Conservation (phyloP, 257 asterid species). For the Fraxinus excelsior region DNA sequence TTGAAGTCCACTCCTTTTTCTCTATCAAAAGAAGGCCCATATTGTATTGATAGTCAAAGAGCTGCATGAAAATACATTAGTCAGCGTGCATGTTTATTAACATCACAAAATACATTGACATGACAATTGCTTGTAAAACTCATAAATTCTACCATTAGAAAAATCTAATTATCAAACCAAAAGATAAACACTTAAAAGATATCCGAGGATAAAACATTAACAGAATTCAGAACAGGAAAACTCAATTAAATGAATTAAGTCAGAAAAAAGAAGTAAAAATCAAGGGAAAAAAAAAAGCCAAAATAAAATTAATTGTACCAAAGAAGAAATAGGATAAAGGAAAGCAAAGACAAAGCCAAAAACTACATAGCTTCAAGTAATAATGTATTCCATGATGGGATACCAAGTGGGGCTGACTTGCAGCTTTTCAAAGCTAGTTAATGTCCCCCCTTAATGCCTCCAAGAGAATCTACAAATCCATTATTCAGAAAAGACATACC, state of each 20-base stretch:
- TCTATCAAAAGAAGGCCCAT: constrained; percentile 95
- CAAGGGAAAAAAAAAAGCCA: neutral
- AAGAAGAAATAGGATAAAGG: neutral
- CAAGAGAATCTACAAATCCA: neutral
- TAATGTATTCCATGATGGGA: neutral
- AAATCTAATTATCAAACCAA: neutral
- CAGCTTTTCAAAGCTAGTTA: neutral
- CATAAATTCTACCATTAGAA: neutral
- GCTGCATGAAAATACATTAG: constrained; percentile 49
- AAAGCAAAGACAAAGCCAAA: neutral
- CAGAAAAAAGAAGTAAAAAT: neutral
- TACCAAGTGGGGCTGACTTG: neutral
- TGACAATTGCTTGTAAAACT: neutral
- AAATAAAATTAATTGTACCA: neutral
- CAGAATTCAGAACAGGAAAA: neutral
- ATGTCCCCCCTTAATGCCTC: neutral
- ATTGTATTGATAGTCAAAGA: constrained; percentile 88
- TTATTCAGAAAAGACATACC: neutral
- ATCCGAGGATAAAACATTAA: neutral
- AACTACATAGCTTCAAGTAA: neutral
- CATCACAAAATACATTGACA: constrained; percentile 2
- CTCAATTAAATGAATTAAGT: neutral
- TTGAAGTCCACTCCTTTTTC: constrained; percentile 83
- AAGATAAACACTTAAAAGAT: neutral
- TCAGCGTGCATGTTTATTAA: neutral